Evolutionary conservation across 148 eudicot genomes (phyloP), one percentile per base, ranked within the genome.

Genomic region (Rhododendron henanense): DNA sequence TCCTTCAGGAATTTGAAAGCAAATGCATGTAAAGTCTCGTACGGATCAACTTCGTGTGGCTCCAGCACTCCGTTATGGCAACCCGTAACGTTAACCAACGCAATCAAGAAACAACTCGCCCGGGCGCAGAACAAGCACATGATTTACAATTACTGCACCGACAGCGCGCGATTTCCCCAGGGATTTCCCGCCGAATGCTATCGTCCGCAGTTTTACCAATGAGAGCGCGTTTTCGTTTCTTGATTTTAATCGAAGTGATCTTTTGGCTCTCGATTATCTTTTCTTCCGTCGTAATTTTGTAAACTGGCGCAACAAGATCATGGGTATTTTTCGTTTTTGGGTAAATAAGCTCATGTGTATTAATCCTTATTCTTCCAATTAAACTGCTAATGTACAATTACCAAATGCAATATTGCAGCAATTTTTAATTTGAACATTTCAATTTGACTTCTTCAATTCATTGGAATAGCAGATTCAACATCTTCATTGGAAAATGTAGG

Each of bases 101-200:
- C 25, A 4, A 50, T 21, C 10, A 45, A 37, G 61, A 25, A 65
- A 18, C 65, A 83, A 6, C 48, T 85, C 39, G 2, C 4, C 14
- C 65, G 78, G 83, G 83, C 79, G 25, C 83, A 65, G 33, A 48
- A 79, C n/a, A 85, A 79, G 1, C 65, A 79, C 59, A 85, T 85
- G 83, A 35, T 61, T 10, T 78, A 79, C 55, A 85, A 85, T 41
- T 85, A 79, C 39, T 85, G 87, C 83, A 78, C 83, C 19, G 87
- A 85, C 28, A 0, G 18, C 33, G 59, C 45, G 10, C 61, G 87
- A 25, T 85, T 85, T 51, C 25, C 82, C 13, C 15, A 63, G 0
- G 82, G 83, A 8, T 55, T 9, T 16, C 77, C 87, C 11, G 11
- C 31, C 19, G 87, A 85, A 59, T 85, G 87, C 87, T 44, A 85